Evolutionary conservation across 139 green algal genomes (phyloP), one percentile per base, ranked within the genome.

Genomic region (Parachlorella kessleri): DNA sequence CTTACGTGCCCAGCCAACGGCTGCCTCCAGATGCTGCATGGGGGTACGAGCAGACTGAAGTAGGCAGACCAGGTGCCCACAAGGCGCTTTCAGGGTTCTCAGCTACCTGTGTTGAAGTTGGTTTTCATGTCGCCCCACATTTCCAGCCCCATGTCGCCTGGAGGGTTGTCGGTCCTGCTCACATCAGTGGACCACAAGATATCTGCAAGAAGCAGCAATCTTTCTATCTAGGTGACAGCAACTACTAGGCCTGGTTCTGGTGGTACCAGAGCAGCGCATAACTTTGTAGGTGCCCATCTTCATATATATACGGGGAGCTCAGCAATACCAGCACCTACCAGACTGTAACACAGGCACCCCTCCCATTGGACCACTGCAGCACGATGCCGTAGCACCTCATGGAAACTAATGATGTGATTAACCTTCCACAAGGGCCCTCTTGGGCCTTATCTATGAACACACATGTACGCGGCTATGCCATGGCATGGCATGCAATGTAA

Each of bases 51-150:
- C n/a, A n/a, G n/a, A n/a, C n/a, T n/a, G n/a, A n/a, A n/a, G n/a
- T n/a, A n/a, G n/a, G n/a, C n/a, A n/a, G n/a, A n/a, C n/a, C n/a
- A n/a, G n/a, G n/a, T n/a, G n/a, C n/a, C n/a, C n/a, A n/a, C n/a
- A n/a, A n/a, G n/a, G n/a, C n/a, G n/a, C n/a, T n/a, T n/a, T n/a
- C n/a, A n/a, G n/a, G n/a, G n/a, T 59, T 59, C 48, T 59, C 48
- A 59, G 48, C 48, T 59, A 74, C 68, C 68, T 4, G 68, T 74
- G 39, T 74, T 74, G 68, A 74, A 74, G 68, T 74, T 40, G 68
- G 68, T 55, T 36, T 74, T 74, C 35, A 40, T n/a, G 39, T 55
- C n/a, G 38, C 36, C 41, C 37, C n/a, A 37, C 3, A 55, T 40
- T 21, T 74, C 68, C 68, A 74, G 39, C 36, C 68, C 68, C 37